Conservation (phyloP, 352 stramenopile genomes). For the Globisporangium yorkense region DNA sequence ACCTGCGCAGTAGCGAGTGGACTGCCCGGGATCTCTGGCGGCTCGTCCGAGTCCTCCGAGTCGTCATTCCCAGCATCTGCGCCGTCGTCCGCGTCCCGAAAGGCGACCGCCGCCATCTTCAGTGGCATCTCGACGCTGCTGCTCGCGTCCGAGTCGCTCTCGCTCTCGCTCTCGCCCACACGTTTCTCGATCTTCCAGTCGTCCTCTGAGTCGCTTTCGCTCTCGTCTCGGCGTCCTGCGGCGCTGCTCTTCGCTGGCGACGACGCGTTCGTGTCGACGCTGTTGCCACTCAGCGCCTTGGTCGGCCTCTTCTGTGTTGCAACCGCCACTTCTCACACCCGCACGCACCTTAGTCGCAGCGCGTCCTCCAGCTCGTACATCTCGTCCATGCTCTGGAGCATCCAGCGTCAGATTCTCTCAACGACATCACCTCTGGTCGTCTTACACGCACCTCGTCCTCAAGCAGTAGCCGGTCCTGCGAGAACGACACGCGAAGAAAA, state of each 20-base stretch:
- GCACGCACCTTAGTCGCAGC: constrained; percentile 39
- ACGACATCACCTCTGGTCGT: too few relatives aligned
- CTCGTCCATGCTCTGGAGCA: constrained; percentile 69
- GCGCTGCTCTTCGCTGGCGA: constrained; percentile 26
- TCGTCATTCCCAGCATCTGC: constrained; percentile 5
- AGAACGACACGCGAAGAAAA: neutral
- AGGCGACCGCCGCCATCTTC: constrained; percentile 3
- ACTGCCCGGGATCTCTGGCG: constrained; percentile 66
- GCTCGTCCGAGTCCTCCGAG: constrained; percentile 38
- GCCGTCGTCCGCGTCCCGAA: constrained; percentile 5
- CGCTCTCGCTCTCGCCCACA: neutral
- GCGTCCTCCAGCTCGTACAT: constrained; percentile 55
- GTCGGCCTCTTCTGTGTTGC: neutral
- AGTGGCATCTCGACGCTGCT: constrained; percentile 10
- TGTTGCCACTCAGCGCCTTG: constrained; percentile 11
- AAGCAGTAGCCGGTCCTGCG: constrained; percentile 33
- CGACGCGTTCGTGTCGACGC: constrained; percentile 49
- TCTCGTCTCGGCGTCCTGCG: constrained; percentile 2
- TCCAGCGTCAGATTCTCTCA: too few relatives aligned
- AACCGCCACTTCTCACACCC: neutral
- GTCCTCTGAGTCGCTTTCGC: constrained; percentile 11
- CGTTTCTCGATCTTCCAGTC: neutral
- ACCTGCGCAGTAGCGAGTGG: constrained; percentile 29
- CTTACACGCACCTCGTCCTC: constrained; percentile 38
- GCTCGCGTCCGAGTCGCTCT: constrained; percentile 16